These are phyloP conservation scores for Abrus precatorius DNA, from an alignment of 306 rosid species.

Conservation along the genomic window DNA sequence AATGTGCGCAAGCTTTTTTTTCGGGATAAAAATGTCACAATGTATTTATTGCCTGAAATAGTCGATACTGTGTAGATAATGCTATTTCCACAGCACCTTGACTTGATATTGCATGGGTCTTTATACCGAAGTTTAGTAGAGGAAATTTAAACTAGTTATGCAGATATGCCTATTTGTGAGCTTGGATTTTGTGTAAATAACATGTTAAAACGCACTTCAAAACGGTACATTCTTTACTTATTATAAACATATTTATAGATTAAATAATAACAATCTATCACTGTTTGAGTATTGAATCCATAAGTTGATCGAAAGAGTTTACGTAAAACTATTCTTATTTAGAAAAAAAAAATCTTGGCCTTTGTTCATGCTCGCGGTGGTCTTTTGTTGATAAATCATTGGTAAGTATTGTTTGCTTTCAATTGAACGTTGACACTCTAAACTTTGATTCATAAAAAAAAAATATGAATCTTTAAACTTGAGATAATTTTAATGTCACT, in stretches of 20 bases:
- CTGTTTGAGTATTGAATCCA: background rate
- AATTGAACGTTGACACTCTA: no score
- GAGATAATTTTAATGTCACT: no score
- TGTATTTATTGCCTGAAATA: background rate
- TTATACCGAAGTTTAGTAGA: background rate
- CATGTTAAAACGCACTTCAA: background rate
- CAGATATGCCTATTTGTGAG: background rate
- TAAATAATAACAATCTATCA: background rate
- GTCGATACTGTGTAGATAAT: background rate
- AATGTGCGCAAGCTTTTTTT: background rate
- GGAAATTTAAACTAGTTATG: background rate
- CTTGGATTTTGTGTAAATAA: slow-evolving; percentile 7
- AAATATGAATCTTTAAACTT: no score
- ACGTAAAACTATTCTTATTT: background rate
- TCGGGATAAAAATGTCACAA: background rate
- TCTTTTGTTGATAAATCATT: background rate
- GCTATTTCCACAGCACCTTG: background rate
- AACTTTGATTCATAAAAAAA: no score
- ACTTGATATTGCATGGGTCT: background rate
- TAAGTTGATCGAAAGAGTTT: background rate
- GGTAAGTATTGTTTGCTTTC: no score
- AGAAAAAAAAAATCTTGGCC: background rate
- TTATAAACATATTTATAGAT: background rate
- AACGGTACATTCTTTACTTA: background rate
- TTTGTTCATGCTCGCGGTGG: background rate